Evolutionary conservation across 208 protist genomes (phyloP), one percentile per base, ranked within the genome.

Genomic region (Trypanosoma platydactyli): DNA sequence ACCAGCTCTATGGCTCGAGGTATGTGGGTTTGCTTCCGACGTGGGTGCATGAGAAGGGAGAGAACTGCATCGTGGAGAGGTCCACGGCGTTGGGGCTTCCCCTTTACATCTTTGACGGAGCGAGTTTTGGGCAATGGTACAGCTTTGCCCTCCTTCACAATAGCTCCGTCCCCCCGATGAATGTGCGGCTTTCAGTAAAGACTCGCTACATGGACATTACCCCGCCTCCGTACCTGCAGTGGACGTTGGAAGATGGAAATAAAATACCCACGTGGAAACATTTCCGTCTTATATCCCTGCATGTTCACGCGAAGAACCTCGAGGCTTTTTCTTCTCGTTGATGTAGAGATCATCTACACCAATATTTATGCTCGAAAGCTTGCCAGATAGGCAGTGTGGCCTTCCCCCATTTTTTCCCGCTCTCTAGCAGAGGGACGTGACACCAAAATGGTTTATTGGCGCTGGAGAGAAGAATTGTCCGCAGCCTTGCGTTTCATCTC

Each of bases 111-210:
- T 66, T 65, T 27, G 71, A 77, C 41, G 30, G 42, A 12, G 71
- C 55, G 12, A 64, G 55, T 15, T 77, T 77, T 59, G 71, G 71
- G 40, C 71, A 77, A 35, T 77, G 71, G 71, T 77, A 77, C 35
- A 73, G 64, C 20, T 77, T 77, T 51, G 29, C 71, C 9, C 49
- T 46, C 24, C 38, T 64, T 20, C 1, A 62, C 6, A 38, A 45
- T 20, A 45, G 6, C n/a, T 41, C 40, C 15, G 24, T n/a, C 5
- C 60, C 48, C 5, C 65, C 35, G 6, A 6, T 18, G 15, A 53
- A 18, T 1, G 22, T 55, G 16, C 45, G 15, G 7, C 22, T 4
- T 1, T 20, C 56, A 18, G 56, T 38, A 44, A 63, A 27, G 35
- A 59, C 6, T 5, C 60, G 69, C 27, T 76, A 65, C 25, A 3